Percentiles rank a stretch among this genome's conserved stretches.
phyloP scores from a whole-genome alignment of 441 rosid species.

The Gossypium lobatum region DNA sequence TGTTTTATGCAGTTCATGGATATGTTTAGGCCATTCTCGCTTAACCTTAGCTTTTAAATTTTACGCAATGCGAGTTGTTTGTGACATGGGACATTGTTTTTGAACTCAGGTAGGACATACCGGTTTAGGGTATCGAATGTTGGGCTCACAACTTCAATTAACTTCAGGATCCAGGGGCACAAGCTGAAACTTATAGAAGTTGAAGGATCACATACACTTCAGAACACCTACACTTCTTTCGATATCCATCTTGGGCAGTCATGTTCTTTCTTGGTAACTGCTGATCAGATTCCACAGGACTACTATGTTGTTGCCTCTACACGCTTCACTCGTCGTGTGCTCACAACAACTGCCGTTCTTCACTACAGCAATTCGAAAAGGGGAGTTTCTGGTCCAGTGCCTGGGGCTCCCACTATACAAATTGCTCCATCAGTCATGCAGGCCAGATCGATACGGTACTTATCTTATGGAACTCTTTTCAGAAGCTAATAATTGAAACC shows the following conservation, averaged over 20 bases:
- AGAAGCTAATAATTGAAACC: background rate
- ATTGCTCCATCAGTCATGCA: slow-evolving; percentile 51
- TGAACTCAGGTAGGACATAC: slow-evolving; percentile 40
- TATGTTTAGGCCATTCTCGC: background rate
- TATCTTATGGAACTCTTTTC: slow-evolving; percentile 5
- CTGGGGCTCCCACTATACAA: slow-evolving; percentile 38
- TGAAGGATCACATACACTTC: slow-evolving; percentile 66
- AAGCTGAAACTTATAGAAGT: slow-evolving; percentile 56
- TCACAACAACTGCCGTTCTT: slow-evolving; percentile 51
- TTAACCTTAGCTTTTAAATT: background rate
- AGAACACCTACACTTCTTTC: slow-evolving; percentile 44
- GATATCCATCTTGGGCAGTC: slow-evolving; percentile 66
- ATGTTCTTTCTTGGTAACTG: slow-evolving; percentile 55
- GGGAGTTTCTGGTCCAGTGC: slow-evolving; percentile 55
- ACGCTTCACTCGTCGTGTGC: slow-evolving; percentile 47
- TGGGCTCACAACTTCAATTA: slow-evolving; percentile 46
- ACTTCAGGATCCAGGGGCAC: slow-evolving; percentile 67
- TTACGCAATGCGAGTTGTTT: background rate
- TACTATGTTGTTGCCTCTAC: slow-evolving; percentile 51
- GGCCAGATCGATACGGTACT: slow-evolving; percentile 60
- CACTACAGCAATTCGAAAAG: slow-evolving; percentile 49
- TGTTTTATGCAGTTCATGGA: background rate
- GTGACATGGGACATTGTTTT: background rate
- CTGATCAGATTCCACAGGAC: slow-evolving; percentile 45
- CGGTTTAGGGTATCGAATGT: slow-evolving; percentile 65